A percentile compares a stretch with the other conserved stretches of the same genome.
Evolutionary conservation across 176 grass and related monocot genomes (phyloP).

Genomic region (Olyra latifolia): DNA sequence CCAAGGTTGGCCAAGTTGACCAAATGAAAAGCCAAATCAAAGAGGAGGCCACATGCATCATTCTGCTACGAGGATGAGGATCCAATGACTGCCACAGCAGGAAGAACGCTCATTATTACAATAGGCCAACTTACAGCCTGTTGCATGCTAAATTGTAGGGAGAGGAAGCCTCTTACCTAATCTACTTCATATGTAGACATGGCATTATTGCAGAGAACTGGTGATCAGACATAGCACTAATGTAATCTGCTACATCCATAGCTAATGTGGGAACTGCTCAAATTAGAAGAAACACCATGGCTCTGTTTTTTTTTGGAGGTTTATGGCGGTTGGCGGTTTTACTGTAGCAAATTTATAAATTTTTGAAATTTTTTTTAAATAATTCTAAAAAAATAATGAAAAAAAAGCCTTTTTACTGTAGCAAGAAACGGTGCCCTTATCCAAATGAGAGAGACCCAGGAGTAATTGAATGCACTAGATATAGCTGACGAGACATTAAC

Average conservation of each 20-base stretch:
- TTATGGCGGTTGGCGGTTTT: too few species aligned
- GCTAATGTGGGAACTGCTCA: conserved; percentile 7
- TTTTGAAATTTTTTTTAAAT: too few species aligned
- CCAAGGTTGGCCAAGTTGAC: conserved; percentile 32
- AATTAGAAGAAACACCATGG: conserved; percentile 8
- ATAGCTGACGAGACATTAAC: neutral
- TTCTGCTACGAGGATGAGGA: conserved; percentile 34
- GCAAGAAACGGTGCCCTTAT: too few species aligned
- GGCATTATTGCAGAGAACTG: conserved; percentile 6
- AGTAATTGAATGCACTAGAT: neutral
- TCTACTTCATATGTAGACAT: conserved; percentile 23
- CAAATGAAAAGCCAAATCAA: conserved; percentile 19
- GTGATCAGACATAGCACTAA: neutral
- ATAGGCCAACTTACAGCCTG: conserved; percentile 54
- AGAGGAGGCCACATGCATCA: conserved; percentile 41
- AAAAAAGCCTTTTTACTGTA: too few species aligned
- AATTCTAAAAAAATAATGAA: too few species aligned
- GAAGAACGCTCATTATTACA: conserved; percentile 46
- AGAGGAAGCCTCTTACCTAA: conserved; percentile 12
- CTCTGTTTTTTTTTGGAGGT: too few species aligned
- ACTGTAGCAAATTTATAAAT: too few species aligned
- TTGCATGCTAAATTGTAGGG: conserved; percentile 32
- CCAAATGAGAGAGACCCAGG: too few species aligned
- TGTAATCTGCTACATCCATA: neutral
- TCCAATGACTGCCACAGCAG: conserved; percentile 54